A percentile compares a stretch with the other conserved stretches of the same genome.
Conservation (phyloP, 2,329 filamentous ascomycete genomes). For the Daldinia eschscholtzii region DNA sequence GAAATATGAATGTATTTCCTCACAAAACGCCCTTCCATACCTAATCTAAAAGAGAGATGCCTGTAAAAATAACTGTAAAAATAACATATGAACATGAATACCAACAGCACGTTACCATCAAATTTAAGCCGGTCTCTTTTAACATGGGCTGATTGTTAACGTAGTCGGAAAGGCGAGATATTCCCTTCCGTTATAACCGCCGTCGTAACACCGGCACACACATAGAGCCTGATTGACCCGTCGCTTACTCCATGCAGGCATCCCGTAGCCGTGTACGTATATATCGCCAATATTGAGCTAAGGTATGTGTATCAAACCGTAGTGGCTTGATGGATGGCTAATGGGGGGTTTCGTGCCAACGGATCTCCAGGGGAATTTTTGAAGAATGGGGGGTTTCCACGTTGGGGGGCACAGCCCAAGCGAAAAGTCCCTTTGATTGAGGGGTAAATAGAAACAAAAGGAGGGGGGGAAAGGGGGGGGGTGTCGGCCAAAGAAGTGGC, state of each 20-base stretch:
- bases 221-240: slow-evolving; percentile 40
- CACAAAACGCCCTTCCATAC: background rate
- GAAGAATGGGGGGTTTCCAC: slow-evolving; percentile 15
- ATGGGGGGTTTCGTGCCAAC: slow-evolving; percentile 18
- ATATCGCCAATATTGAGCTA: slow-evolving; percentile 21
- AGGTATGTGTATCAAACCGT: background rate
- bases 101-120: slow-evolving; percentile 7
- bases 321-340: slow-evolving; percentile 12
- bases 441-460: slow-evolving; percentile 21
- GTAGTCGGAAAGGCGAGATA: slow-evolving; percentile 38
- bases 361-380: slow-evolving; percentile 41
- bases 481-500: slow-evolving; percentile 22
- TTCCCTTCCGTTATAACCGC: slow-evolving; percentile 43
- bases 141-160: slow-evolving; percentile 9
- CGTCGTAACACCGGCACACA: slow-evolving; percentile 36
- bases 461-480: background rate
- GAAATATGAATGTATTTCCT: slow-evolving; percentile 4
- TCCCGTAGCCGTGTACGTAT: slow-evolving; percentile 27
- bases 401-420: background rate
- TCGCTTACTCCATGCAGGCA: slow-evolving; percentile 31
- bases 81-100: background rate
- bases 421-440: slow-evolving; percentile 11
- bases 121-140: slow-evolving; percentile 19
- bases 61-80: background rate
- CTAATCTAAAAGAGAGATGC: background rate